Percentiles rank a stretch among this genome's conserved stretches.
Evolutionary conservation across 2,329 filamentous ascomycete genomes (phyloP).

Genomic region (Cadophora sp.): DNA sequence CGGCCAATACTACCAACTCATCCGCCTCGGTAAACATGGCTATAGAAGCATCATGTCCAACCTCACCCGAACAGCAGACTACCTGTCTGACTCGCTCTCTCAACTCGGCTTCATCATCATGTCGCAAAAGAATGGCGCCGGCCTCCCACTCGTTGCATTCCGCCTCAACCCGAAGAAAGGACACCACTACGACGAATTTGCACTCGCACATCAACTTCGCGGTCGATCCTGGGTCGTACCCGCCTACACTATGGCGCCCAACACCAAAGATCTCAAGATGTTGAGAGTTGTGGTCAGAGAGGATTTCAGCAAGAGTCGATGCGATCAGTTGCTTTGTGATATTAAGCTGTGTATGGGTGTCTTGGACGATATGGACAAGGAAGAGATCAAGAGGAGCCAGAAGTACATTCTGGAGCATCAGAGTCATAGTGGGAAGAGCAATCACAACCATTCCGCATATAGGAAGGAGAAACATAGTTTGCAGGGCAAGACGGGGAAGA

Average conservation of each 20-base stretch:
- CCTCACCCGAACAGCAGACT: slow-evolving; percentile 87
- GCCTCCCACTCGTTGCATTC: slow-evolving; percentile 90
- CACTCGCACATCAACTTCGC: slow-evolving; percentile 83
- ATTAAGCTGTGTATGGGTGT: slow-evolving; percentile 78
- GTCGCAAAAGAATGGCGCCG: slow-evolving; percentile 77
- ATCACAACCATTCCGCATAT: slow-evolving; percentile 56
- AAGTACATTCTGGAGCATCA: slow-evolving; percentile 67
- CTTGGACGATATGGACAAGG: slow-evolving; percentile 76
- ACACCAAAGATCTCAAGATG: slow-evolving; percentile 81
- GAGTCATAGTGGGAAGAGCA: slow-evolving; percentile 57
- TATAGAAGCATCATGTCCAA: slow-evolving; percentile 96
- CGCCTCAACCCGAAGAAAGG: slow-evolving; percentile 66
- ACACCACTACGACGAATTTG: slow-evolving; percentile 75
- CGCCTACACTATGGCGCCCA: slow-evolving; percentile 88
- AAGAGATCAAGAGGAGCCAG: slow-evolving; percentile 72
- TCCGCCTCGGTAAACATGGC: slow-evolving; percentile 89
- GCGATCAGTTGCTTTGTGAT: slow-evolving; percentile 79
- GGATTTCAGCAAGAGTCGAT: slow-evolving; percentile 84
- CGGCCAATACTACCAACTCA: slow-evolving; percentile 96
- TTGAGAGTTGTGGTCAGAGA: slow-evolving; percentile 91
- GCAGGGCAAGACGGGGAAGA: slow-evolving; percentile 90
- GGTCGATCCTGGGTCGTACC: slow-evolving; percentile 92
- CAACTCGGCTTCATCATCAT: slow-evolving; percentile 85
- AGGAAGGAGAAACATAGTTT: slow-evolving; percentile 83
- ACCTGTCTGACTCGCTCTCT: slow-evolving; percentile 76